Base-by-base conservation (phyloP, 2,329 filamentous ascomycete species). In the Aspergillus aculeatus region DNA sequence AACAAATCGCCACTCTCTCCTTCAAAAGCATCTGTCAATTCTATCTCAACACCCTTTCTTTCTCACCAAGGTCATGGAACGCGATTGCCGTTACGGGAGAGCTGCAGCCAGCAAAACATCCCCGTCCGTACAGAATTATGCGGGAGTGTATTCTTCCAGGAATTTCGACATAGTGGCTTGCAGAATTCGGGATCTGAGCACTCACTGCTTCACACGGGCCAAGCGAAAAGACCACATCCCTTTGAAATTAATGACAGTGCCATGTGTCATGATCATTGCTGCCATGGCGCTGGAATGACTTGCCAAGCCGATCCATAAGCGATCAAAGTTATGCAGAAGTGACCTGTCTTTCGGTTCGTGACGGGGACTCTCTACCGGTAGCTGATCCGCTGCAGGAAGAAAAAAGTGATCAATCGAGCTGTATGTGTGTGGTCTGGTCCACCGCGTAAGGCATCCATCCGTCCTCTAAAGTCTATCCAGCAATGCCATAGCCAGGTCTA, bases 131-230 rank as follows among this genome's bases (percentile, higher is more conserved):
- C 51, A 56, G 51, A 38, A 35, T 52, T 50, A 52, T 57, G 54
- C 47, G 50, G 56, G 23, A 24, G 26, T 32, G 35, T 49, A 54
- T 48, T 41, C 54, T 57, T 52, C 62, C 61, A 44, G 56, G 60
- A 61, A 60, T 54, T 29, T 31, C n/a, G 62, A 58, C 58, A 61
- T 58, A 47, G 58, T 62, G 62, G 58, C 60, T 59, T 62, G 55
- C 59, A 57, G 50, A 24, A 9, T 53, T 19, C 44, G 56, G 9
- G 56, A 56, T 59, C 56, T 47, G 51, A 61, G 60, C 58, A 35
- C 38, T 35, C 10, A 4, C 41, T 49, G 31, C 21, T 41, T 53
- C 53, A 63, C 49, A 63, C 54, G 54, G 56, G 56, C 41, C 52
- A 52, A 54, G 47, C 2, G 16, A 26, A 44, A 16, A 44, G 4